Conservation (phyloP, 257 asterid species). For the Solanum appendiculatum region DNA sequence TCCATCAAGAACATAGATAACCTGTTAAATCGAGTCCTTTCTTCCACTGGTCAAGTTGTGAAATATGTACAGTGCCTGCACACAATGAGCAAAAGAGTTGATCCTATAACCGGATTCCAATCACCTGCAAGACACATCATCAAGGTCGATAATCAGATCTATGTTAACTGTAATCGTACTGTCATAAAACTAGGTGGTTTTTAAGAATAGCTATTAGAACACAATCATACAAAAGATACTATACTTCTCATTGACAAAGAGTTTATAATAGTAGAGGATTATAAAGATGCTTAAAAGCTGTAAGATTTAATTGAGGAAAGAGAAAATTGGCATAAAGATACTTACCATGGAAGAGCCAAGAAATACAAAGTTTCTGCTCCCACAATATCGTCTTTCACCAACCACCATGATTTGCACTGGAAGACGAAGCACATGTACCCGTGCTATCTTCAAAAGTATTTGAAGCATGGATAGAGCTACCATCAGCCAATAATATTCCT, state of each 20-base stretch:
- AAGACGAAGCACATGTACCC: conserved; percentile 26
- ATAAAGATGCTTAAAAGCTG: not conserved
- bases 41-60: not conserved
- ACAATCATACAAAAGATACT: not conserved
- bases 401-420: conserved; percentile 35
- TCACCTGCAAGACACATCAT: not conserved
- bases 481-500: conserved; percentile 4
- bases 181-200: not conserved
- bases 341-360: not conserved
- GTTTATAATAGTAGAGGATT: not conserved
- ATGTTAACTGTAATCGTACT: not conserved
- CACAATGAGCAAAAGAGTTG: not conserved
- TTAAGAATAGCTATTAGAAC: not conserved
- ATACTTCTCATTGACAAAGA: not conserved
- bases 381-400: conserved; percentile 12
- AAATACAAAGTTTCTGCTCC: conserved; percentile 12
- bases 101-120: not conserved
- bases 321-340: not conserved
- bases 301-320: not conserved
- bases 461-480: conserved; percentile 9
- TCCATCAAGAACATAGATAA: not conserved
- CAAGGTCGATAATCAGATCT: not conserved
- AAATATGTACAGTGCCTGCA: not conserved
- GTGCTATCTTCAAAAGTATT: conserved; percentile 8
- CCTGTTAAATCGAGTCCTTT: not conserved